phyloP scores from a whole-genome alignment of 306 rosid species.

The Trifolium repens region DNA sequence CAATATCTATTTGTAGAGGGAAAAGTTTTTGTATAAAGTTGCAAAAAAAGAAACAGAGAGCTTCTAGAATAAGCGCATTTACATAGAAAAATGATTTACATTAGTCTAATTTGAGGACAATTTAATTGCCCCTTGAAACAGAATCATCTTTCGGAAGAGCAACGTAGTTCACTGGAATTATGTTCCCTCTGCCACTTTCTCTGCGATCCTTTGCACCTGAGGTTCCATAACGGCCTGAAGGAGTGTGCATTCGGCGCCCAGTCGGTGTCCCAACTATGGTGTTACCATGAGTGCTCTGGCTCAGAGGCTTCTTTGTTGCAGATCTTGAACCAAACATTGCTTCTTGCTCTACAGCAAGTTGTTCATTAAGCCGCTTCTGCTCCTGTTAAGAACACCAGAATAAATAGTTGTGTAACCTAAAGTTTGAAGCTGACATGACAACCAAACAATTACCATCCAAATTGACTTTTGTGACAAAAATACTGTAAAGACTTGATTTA shows the following conservation, averaged over 20 bases:
- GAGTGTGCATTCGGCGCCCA: slow-evolving; percentile 59
- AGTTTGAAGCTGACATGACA: slow-evolving; percentile 8
- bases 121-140: slow-evolving; percentile 49
- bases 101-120: slow-evolving; percentile 21
- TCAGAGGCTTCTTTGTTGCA: slow-evolving; percentile 71
- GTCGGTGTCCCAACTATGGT: slow-evolving; percentile 66
- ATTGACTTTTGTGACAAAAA: slow-evolving; percentile 1
- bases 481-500: not conserved
- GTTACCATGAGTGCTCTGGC: slow-evolving; percentile 65
- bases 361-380: slow-evolving; percentile 77
- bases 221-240: slow-evolving; percentile 59
- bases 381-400: slow-evolving; percentile 54
- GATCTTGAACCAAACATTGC: slow-evolving; percentile 77
- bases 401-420: not conserved
- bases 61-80: slow-evolving; percentile 38
- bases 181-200: slow-evolving; percentile 65
- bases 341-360: slow-evolving; percentile 71
- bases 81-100: slow-evolving; percentile 45
- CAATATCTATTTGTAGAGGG: slow-evolving; percentile 26
- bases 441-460: slow-evolving; percentile 17
- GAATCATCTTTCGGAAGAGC: slow-evolving; percentile 84
- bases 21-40: slow-evolving; percentile 14
- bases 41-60: not conserved
- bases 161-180: slow-evolving; percentile 78
- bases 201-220: slow-evolving; percentile 63